Percentiles rank a stretch among this genome's conserved stretches.
phyloP scores from a whole-genome alignment of 441 rosid genomes.

The Brassica hybrid region DNA sequence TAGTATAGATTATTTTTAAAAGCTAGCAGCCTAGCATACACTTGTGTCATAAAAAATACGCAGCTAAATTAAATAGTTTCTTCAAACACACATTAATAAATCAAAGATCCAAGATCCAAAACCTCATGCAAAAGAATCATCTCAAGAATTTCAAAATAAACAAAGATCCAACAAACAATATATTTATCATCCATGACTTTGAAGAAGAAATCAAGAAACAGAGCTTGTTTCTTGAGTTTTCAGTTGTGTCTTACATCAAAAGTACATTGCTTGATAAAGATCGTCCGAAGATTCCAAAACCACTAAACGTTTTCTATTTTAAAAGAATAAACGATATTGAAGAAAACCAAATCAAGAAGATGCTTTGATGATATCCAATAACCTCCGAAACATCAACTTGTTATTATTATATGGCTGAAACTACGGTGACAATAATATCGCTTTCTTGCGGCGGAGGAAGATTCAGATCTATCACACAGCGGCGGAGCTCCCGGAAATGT shows the following conservation, averaged over 20 bases:
- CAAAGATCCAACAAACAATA: slow-evolving; percentile 28
- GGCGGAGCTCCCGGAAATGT: slow-evolving; percentile 38
- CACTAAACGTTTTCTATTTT: slow-evolving; percentile 20
- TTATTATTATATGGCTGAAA: slow-evolving; percentile 52
- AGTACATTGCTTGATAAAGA: slow-evolving; percentile 27
- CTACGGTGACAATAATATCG: slow-evolving; percentile 57
- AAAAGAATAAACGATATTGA: slow-evolving; percentile 31
- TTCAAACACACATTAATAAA: slow-evolving; percentile 26
- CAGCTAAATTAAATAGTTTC: slow-evolving; percentile 36
- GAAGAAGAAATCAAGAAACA: slow-evolving; percentile 21
- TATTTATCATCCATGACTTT: background rate
- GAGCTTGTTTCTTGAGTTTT: slow-evolving; percentile 9
- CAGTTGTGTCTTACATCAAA: slow-evolving; percentile 29
- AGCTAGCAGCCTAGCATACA: slow-evolving; percentile 11
- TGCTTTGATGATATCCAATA: slow-evolving; percentile 19
- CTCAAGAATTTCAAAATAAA: slow-evolving; percentile 35
- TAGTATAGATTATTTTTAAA: slow-evolving; percentile 1
- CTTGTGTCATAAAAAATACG: slow-evolving; percentile 30
- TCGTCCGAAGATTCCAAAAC: slow-evolving; percentile 25
- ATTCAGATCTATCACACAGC: slow-evolving; percentile 69
- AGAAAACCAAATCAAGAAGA: slow-evolving; percentile 35
- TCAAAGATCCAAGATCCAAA: slow-evolving; percentile 55
- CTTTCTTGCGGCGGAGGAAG: slow-evolving; percentile 69
- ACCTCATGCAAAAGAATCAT: slow-evolving; percentile 41
- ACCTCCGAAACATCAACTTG: slow-evolving; percentile 41